Conservation (phyloP, 306 rosid species). For the Ochetophila trinervis region DNA sequence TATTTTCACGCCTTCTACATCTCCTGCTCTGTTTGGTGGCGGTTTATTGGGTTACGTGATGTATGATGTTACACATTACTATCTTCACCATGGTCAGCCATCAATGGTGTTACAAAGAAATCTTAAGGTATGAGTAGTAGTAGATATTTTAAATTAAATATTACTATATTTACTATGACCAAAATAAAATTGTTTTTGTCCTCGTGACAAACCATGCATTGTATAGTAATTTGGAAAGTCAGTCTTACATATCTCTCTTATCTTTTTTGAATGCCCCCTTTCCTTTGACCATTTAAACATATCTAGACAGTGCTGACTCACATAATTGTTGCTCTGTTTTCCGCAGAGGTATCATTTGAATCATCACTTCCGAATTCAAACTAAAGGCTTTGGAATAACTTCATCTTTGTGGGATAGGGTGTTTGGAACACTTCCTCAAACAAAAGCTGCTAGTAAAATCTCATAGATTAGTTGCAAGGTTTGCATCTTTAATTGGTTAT, state of each 20-base stretch:
- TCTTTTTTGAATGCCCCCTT: no score
- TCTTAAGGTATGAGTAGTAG: conserved; percentile 64
- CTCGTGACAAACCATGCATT: neutral
- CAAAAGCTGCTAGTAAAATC: conserved; percentile 49
- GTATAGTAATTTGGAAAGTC: no score
- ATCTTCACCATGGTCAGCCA: conserved; percentile 93
- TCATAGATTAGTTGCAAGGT: conserved; percentile 37
- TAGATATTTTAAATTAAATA: neutral
- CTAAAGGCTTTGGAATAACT: conserved; percentile 88
- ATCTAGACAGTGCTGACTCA: conserved; percentile 12
- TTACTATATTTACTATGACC: neutral
- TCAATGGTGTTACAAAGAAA: conserved; percentile 40
- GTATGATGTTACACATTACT: conserved; percentile 90
- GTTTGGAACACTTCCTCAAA: conserved; percentile 81
- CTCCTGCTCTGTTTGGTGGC: conserved; percentile 90
- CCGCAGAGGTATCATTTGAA: conserved; percentile 86
- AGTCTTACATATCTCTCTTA: no score
- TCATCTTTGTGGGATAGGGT: conserved; percentile 82
- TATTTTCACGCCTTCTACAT: conserved; percentile 53
- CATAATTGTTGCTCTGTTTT: conserved; percentile 8
- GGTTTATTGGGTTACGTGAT: conserved; percentile 90
- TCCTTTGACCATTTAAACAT: no score
- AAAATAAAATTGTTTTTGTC: neutral
- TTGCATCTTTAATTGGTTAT: conserved; percentile 30
- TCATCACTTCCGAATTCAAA: conserved; percentile 86